Base-by-base conservation (phyloP, 257 asterid genomes). In the Solanum pennellii region DNA sequence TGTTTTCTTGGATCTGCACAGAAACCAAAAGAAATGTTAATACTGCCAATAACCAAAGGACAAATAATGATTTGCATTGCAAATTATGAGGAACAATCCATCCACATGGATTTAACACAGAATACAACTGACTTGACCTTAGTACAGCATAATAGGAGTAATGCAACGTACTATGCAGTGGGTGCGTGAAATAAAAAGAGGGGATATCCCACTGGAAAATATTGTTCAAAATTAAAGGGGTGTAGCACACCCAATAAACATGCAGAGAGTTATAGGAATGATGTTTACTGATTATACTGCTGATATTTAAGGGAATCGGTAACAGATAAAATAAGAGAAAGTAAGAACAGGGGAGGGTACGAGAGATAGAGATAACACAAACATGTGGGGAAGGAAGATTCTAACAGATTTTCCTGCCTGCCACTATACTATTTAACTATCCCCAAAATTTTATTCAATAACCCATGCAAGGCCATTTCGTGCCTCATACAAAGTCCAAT, bases 1-100 rank as follows among this genome's bases (percentile, higher is more conserved):
- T 89, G 89, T 96, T 96, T 86, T 96, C 98, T 11, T 91, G 93
- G 68, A 96, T 87, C 99, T 96, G 96, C 94, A 80, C 20, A 29
- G 7, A 49, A 49, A 49, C 27, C 59, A 33, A 47, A 80, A 52
- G 18, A 80, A 62, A 49, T 31, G 44, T 49, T 31, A 80, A 47
- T 49, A 80, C 69, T 80, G 92, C 73, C 84, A 76, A 88, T 23
- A 83, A 45, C 59, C 88, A 35, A 84, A 25, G 44, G 33, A n/a
- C 60, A 65, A 15, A 71, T 52, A 27, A 39, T 84, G 80, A 45
- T 59, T 52, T 35, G 72, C 18, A 85, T 45, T 49, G 56, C 13
- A 69, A 69, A 56, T 25, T 86, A 86, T 83, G 86, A 87, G 42
- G 87, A 86, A 69, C 68, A 49, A 47, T 27, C 42, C 39, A 80